Evolutionary conservation across 768 basidiomycete genomes (phyloP).

Genomic region (Agaricus bisporus): DNA sequence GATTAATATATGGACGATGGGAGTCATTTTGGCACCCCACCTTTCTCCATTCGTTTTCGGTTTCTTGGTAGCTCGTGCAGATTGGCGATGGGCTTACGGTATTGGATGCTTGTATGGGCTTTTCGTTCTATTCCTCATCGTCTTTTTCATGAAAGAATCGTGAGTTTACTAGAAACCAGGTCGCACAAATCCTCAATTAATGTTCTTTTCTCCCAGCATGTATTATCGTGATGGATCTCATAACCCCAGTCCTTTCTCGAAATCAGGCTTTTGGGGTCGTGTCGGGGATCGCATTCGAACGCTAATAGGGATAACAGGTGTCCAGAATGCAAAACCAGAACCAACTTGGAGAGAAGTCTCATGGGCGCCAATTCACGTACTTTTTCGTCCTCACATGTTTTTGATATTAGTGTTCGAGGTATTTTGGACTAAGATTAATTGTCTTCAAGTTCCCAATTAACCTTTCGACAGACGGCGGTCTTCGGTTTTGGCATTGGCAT

Average conservation of each 20-base stretch:
- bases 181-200: background rate
- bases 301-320: slow-evolving; percentile 57
- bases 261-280: slow-evolving; percentile 26
- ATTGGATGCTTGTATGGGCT: slow-evolving; percentile 57
- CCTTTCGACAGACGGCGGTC: slow-evolving; percentile 32
- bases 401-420: slow-evolving; percentile 52
- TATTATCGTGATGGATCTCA: slow-evolving; percentile 40
- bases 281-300: slow-evolving; percentile 51
- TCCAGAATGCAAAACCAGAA: slow-evolving; percentile 51
- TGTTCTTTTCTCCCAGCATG: slow-evolving; percentile 30
- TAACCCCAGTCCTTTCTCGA: slow-evolving; percentile 30
- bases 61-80: slow-evolving; percentile 55
- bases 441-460: background rate
- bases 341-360: slow-evolving; percentile 41
- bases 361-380: slow-evolving; percentile 39
- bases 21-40: slow-evolving; percentile 64
- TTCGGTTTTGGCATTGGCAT: slow-evolving; percentile 66
- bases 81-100: slow-evolving; percentile 64
- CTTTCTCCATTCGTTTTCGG: slow-evolving; percentile 63
- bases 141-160: slow-evolving; percentile 64
- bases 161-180: slow-evolving; percentile 20
- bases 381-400: slow-evolving; percentile 63
- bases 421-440: no score
- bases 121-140: slow-evolving; percentile 52
- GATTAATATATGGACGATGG: slow-evolving; percentile 72